Evolutionary conservation across 495 filamentous ascomycete species (phyloP), one percentile per base, ranked within the genome.

Genomic region (Achaetomiella virescens): DNA sequence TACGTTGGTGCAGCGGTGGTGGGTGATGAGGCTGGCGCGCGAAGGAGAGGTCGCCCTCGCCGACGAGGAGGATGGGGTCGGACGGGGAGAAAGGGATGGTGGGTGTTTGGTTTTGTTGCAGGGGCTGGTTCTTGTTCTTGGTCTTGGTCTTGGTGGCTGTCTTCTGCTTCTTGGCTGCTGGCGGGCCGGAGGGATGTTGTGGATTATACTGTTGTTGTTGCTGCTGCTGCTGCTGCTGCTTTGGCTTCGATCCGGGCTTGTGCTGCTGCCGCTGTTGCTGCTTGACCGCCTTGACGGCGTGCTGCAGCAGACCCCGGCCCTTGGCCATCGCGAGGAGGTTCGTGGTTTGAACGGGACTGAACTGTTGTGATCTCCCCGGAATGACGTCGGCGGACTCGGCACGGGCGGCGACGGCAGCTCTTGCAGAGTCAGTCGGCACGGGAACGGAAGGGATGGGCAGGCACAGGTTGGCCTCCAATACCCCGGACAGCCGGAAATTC

Each of bases 41-140:
- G 69, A 96, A 97, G 52, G 88, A 92, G 66, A 98, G 91, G 66
- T 98, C 91, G 75, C 88, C 92, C 75, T 98, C 92, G 47, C 92
- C 93, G 61, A 98, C 70, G 2, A 97, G 78, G 24, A 98, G 81
- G 55, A 97, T 88, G 52, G 79, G 74, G 66, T 93, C 83, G 48
- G 73, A 68, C 21, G 79, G 77, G 20, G 75, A 68, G 72, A 95
- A 95, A n/a, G 90, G 91, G 57, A 95, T 83, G 22, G 31, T 52
- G 45, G 45, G 42, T 44, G 57, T 58, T 33, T 64, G 64, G 54
- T 62, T 60, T 27, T 61, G 61, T 17, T 53, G 42, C n/a, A 35
- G 54, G 6, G 29, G 61, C 6, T 27, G 17, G 33, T 29, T 52
- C 11, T 52, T 53, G 41, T 54, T 49, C 43, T 58, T 57, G 49